These are phyloP conservation scores for Aspergillus ruber DNA, from an alignment of 2,329 filamentous ascomycete genomes.

Conservation along the genomic window DNA sequence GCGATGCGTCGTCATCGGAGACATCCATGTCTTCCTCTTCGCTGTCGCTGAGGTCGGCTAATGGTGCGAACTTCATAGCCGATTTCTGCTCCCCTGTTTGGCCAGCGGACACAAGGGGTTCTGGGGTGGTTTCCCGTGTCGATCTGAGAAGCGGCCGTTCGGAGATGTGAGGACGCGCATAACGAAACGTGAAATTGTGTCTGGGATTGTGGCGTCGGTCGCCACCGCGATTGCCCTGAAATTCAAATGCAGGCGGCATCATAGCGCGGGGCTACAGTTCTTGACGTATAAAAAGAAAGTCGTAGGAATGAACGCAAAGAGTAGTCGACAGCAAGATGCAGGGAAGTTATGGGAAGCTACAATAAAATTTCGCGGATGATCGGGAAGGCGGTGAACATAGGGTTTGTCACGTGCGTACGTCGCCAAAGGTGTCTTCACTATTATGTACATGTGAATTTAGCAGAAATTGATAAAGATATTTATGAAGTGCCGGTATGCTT, in stretches of 20 bases:
- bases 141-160: conserved; percentile 32
- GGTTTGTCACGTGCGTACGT: too few species aligned
- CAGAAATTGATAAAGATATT: too few species aligned
- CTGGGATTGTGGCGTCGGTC: conserved; percentile 19
- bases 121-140: conserved; percentile 31
- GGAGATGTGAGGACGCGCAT: conserved; percentile 26
- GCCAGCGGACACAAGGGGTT: conserved; percentile 21
- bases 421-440: too few species aligned
- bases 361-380: too few species aligned
- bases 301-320: too few species aligned
- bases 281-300: too few species aligned
- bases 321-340: too few species aligned
- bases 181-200: conserved; percentile 38
- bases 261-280: neutral
- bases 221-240: conserved; percentile 23
- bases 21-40: conserved; percentile 43
- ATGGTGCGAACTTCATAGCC: conserved; percentile 27
- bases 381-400: too few species aligned
- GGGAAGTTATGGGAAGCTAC: too few species aligned
- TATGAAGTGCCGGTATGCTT: too few species aligned
- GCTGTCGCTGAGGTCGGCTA: conserved; percentile 39
- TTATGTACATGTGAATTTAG: too few species aligned
- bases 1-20: conserved; percentile 29
- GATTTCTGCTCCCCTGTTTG: conserved; percentile 19
- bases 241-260: conserved; percentile 26